A percentile compares a stretch with the other conserved stretches of the same genome.
phyloP scores from a whole-genome alignment of 2,329 filamentous ascomycete species.

The Acrodontium crateriforme region DNA sequence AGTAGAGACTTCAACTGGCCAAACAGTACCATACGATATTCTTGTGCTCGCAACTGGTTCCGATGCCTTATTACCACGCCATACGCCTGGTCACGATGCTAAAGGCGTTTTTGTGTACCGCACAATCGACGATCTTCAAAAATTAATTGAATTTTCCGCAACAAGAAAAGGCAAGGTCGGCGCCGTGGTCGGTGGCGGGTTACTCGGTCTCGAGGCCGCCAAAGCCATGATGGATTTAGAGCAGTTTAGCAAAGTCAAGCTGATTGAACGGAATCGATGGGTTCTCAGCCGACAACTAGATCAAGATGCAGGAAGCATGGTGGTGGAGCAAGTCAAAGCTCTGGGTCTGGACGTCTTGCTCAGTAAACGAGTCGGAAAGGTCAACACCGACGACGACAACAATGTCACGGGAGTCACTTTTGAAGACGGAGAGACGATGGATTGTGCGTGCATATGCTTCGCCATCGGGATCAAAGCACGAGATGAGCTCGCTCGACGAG shows the following conservation, averaged over 20 bases:
- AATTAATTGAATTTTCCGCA: conserved; percentile 59
- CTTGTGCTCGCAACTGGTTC: conserved; percentile 79
- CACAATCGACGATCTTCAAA: conserved; percentile 67
- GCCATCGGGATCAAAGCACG: conserved; percentile 75
- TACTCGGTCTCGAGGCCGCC: conserved; percentile 76
- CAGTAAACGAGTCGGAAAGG: conserved; percentile 58
- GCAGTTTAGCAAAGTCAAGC: conserved; percentile 56
- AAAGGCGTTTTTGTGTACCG: conserved; percentile 81
- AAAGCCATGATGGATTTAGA: conserved; percentile 84
- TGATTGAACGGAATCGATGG: conserved; percentile 75
- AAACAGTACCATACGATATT: conserved; percentile 60
- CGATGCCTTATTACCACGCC: conserved; percentile 58
- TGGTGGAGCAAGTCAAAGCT: conserved; percentile 65
- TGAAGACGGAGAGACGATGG: conserved; percentile 64
- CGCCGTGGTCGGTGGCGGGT: conserved; percentile 67
- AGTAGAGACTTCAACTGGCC: conserved; percentile 57
- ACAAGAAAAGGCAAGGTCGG: conserved; percentile 54
- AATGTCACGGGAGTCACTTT: conserved; percentile 62
- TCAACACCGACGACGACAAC: conserved; percentile 54
- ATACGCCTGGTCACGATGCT: conserved; percentile 65
- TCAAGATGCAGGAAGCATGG: conserved; percentile 63
- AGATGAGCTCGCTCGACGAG: conserved; percentile 58
- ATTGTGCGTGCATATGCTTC: conserved; percentile 74
- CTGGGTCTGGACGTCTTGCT: conserved; percentile 70
- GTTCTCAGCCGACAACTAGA: conserved; percentile 74